phyloP scores from a whole-genome alignment of 495 filamentous ascomycete species.

The Talaromyces liani region DNA sequence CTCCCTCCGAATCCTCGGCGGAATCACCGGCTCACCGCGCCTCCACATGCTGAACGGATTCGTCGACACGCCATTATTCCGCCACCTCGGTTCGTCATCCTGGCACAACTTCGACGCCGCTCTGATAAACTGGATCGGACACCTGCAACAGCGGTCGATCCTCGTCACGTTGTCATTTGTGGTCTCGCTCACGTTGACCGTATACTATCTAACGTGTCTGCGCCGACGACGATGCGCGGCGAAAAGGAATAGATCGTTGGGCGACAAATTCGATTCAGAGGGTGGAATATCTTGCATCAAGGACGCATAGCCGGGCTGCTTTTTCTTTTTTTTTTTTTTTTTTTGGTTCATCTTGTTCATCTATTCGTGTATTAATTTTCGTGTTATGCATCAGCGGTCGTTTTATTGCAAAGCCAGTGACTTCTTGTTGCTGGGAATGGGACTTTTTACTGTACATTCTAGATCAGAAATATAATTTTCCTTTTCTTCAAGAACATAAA shows the following conservation, averaged over 20 bases:
- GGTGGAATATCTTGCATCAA: neutral
- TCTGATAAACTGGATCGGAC: slow-evolving; percentile 3
- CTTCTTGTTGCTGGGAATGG: no score
- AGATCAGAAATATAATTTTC: neutral
- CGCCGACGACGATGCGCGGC: neutral
- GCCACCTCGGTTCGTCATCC: slow-evolving; percentile 37
- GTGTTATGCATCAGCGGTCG: neutral
- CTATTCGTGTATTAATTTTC: neutral
- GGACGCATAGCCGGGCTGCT: neutral
- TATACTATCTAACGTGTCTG: neutral
- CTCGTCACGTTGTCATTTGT: neutral
- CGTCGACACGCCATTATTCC: slow-evolving; percentile 36
- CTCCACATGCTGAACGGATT: slow-evolving; percentile 36
- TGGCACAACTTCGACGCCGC: slow-evolving; percentile 37
- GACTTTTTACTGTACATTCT: neutral
- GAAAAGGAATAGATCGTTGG: neutral
- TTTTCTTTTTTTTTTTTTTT: neutral
- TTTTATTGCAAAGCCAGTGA: neutral
- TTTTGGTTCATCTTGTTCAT: neutral
- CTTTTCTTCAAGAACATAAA: neutral
- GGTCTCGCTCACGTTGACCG: neutral
- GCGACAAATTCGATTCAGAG: neutral
- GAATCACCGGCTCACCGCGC: slow-evolving; percentile 13
- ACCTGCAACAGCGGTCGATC: neutral
- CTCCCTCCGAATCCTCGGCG: slow-evolving; percentile 29